Evolutionary conservation across 495 filamentous ascomycete genomes (phyloP).

Genomic region (Lasiosphaeriaceae sp.): DNA sequence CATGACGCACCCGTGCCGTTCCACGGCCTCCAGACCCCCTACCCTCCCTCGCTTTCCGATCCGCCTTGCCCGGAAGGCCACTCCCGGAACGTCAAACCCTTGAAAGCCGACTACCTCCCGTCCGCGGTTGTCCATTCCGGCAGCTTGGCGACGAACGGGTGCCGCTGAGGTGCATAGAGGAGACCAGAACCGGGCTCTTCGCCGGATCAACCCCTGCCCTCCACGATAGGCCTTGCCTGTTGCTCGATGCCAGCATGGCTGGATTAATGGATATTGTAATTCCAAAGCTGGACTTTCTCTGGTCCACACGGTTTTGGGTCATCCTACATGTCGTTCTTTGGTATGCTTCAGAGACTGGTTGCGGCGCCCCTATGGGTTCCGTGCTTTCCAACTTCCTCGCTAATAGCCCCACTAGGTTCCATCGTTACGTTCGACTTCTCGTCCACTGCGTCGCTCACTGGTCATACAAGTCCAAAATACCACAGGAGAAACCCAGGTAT

Average conservation of each 20-base stretch:
- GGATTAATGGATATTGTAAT: slow-evolving; percentile 32
- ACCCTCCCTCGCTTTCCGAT: slow-evolving; percentile 11
- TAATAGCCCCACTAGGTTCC: slow-evolving; percentile 34
- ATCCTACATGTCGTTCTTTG: slow-evolving; percentile 39
- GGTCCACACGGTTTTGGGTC: slow-evolving; percentile 32
- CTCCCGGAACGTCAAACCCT: background rate
- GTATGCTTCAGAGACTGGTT: slow-evolving; percentile 24
- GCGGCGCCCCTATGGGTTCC: background rate
- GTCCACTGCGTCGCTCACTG: slow-evolving; percentile 51
- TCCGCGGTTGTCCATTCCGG: background rate
- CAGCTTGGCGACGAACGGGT: slow-evolving; percentile 1
- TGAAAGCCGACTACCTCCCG: background rate
- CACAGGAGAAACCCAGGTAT: slow-evolving; percentile 41
- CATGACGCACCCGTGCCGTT: slow-evolving; percentile 19
- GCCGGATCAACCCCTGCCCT: background rate
- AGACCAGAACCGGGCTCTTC: background rate
- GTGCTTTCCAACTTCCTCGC: background rate
- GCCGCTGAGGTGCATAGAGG: background rate
- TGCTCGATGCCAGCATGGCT: slow-evolving; percentile 21
- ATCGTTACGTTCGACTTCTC: slow-evolving; percentile 50
- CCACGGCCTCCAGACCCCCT: slow-evolving; percentile 6
- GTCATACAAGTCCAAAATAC: slow-evolving; percentile 43
- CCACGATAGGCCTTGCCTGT: background rate
- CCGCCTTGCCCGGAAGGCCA: slow-evolving; percentile 3
- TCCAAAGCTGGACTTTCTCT: slow-evolving; percentile 36